phyloP scores from a whole-genome alignment of 108 stramenopile species.

The Tribonema minus region DNA sequence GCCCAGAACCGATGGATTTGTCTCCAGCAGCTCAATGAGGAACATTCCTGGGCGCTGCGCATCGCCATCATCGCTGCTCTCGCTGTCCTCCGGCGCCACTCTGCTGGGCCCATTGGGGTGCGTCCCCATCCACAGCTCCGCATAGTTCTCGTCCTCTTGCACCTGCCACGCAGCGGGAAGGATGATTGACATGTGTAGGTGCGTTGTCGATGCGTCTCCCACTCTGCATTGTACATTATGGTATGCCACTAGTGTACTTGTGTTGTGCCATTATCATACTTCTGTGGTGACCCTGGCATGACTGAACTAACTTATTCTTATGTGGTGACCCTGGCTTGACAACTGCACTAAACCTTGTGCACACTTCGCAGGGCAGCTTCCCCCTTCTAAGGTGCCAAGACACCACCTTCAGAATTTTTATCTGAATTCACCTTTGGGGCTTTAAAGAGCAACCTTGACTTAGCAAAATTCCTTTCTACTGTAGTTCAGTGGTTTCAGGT shows the following conservation, averaged over 20 bases:
- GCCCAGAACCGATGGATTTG: conserved; percentile 47
- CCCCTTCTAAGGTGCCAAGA: too few species aligned
- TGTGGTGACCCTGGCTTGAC: too few species aligned
- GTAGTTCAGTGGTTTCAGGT: too few species aligned
- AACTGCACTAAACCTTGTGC: too few species aligned
- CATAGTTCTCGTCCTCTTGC: conserved; percentile 49
- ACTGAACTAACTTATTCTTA: not conserved
- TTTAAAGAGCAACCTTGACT: too few species aligned
- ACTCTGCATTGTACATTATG: not conserved
- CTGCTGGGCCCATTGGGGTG: conserved; percentile 62
- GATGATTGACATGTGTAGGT: too few species aligned
- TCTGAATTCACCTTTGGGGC: too few species aligned
- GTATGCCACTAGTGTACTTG: not conserved
- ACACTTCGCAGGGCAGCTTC: too few species aligned
- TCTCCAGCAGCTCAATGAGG: conserved; percentile 43
- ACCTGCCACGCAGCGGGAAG: not conserved
- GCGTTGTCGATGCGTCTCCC: not conserved
- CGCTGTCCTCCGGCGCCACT: conserved; percentile 11
- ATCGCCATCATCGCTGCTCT: not conserved
- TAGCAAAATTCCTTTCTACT: too few species aligned
- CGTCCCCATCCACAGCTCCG: conserved; percentile 68
- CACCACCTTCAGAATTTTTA: too few species aligned
- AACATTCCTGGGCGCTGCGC: conserved; percentile 8
- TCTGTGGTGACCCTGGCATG: not conserved
- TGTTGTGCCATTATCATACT: not conserved